Conservation (phyloP, 2,329 filamentous ascomycete species). For the Pyrenochaeta sp. region DNA sequence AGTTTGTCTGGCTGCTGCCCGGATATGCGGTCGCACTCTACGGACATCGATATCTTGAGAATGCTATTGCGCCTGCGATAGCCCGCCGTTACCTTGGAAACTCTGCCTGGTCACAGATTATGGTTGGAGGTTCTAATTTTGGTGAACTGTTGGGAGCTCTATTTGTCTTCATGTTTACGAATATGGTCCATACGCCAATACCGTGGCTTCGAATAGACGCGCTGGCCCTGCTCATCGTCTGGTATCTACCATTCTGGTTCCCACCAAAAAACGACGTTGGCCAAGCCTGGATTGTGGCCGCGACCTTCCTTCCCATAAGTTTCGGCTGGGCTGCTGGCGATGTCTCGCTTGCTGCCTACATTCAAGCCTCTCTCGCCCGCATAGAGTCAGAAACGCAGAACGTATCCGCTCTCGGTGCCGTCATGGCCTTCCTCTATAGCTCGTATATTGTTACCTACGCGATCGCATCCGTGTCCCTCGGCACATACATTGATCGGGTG, state of each 20-base stretch:
- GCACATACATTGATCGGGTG: slow-evolving; percentile 56
- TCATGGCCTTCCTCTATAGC: slow-evolving; percentile 62
- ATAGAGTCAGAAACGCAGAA: slow-evolving; percentile 56
- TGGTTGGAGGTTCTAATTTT: slow-evolving; percentile 61
- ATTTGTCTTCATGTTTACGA: slow-evolving; percentile 60
- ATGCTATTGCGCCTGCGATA: slow-evolving; percentile 57
- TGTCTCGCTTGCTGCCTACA: slow-evolving; percentile 61
- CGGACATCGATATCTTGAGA: slow-evolving; percentile 61
- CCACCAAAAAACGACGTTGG: slow-evolving; percentile 51
- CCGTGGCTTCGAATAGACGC: slow-evolving; percentile 61
- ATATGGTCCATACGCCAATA: slow-evolving; percentile 59
- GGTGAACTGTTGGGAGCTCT: slow-evolving; percentile 60
- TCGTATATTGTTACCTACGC: slow-evolving; percentile 61
- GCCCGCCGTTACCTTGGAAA: slow-evolving; percentile 59
- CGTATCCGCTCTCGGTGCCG: slow-evolving; percentile 59
- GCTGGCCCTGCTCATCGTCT: slow-evolving; percentile 57
- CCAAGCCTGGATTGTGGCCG: slow-evolving; percentile 58
- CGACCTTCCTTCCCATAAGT: slow-evolving; percentile 55
- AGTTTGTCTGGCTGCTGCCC: slow-evolving; percentile 61
- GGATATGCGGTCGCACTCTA: slow-evolving; percentile 61
- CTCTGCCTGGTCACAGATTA: slow-evolving; percentile 60
- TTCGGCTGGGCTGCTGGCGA: slow-evolving; percentile 63
- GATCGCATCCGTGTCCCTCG: slow-evolving; percentile 56
- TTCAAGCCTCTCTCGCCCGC: slow-evolving; percentile 59
- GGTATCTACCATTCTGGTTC: slow-evolving; percentile 60